phyloP scores from a whole-genome alignment of 176 grass and related monocot species.

The Oryza officinalis region DNA sequence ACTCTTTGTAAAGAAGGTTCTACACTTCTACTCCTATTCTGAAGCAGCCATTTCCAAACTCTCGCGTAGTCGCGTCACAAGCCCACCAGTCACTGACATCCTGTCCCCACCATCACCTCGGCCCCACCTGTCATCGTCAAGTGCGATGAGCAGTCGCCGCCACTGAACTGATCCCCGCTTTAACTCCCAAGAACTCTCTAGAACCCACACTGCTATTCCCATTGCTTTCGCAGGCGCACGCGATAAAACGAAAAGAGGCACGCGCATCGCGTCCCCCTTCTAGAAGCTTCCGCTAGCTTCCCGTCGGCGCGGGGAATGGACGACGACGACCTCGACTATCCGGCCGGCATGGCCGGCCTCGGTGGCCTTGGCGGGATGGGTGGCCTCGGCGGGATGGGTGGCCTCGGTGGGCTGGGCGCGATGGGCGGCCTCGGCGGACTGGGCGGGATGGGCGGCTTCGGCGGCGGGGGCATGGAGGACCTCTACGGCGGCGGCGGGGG shows the following conservation, averaged over 20 bases:
- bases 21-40: neutral
- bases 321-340: constrained; percentile 63
- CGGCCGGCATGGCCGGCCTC: constrained; percentile 35
- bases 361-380: constrained; percentile 51
- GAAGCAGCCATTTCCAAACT: no score
- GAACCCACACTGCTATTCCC: neutral
- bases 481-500: constrained; percentile 17
- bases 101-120: neutral
- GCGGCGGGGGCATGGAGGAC: constrained; percentile 34
- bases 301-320: constrained; percentile 40
- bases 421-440: constrained; percentile 19
- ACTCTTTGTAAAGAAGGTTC: neutral
- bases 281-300: neutral
- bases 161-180: neutral
- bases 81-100: neutral
- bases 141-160: neutral
- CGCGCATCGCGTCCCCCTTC: neutral
- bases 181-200: neutral
- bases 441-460: constrained; percentile 46
- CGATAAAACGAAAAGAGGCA: neutral
- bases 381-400: constrained; percentile 44
- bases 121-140: neutral
- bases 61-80: neutral
- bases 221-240: neutral
- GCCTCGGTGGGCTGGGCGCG: constrained; percentile 36